Percentiles rank a stretch among this genome's conserved stretches.
phyloP scores from a whole-genome alignment of 192 early-diverging fungal genomes.

The Podila epigama region DNA sequence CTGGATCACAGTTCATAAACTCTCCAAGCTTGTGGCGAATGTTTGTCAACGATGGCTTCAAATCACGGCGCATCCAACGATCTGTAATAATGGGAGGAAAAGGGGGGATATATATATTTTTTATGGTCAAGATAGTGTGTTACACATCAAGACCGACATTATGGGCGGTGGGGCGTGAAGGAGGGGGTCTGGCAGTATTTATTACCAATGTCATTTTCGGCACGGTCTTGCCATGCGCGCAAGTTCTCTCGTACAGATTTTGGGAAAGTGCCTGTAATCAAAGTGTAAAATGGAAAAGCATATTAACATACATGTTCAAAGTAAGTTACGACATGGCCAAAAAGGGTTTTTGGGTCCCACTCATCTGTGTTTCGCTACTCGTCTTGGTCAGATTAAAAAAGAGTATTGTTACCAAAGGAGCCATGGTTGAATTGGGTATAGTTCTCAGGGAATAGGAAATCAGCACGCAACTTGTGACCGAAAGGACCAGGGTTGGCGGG shows the following conservation, averaged over 20 bases:
- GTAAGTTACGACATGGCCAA: neutral
- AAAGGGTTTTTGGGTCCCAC: neutral
- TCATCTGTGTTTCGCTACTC: constrained; percentile 16
- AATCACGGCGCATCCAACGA: constrained; percentile 55
- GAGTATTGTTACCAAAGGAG: constrained; percentile 59
- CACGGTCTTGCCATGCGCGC: constrained; percentile 18
- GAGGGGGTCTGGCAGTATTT: neutral
- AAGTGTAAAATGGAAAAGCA: no score
- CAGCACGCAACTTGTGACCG: constrained; percentile 48
- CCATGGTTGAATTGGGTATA: constrained; percentile 70
- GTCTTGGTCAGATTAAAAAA: neutral
- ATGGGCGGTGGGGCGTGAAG: neutral
- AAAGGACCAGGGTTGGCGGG: constrained; percentile 47
- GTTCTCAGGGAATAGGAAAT: constrained; percentile 58
- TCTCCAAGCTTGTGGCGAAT: constrained; percentile 47
- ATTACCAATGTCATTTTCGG: constrained; percentile 24
- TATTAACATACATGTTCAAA: no score
- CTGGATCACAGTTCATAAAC: constrained; percentile 56
- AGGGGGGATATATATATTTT: neutral
- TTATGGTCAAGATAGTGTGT: neutral
- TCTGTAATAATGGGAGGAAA: constrained; percentile 42
- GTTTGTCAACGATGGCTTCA: constrained; percentile 31
- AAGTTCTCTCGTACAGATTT: constrained; percentile 33
- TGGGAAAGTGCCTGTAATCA: constrained; percentile 25
- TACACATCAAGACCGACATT: neutral